phyloP scores from a whole-genome alignment of 2,329 filamentous ascomycete genomes.

The Cryphonectria nitschkei region DNA sequence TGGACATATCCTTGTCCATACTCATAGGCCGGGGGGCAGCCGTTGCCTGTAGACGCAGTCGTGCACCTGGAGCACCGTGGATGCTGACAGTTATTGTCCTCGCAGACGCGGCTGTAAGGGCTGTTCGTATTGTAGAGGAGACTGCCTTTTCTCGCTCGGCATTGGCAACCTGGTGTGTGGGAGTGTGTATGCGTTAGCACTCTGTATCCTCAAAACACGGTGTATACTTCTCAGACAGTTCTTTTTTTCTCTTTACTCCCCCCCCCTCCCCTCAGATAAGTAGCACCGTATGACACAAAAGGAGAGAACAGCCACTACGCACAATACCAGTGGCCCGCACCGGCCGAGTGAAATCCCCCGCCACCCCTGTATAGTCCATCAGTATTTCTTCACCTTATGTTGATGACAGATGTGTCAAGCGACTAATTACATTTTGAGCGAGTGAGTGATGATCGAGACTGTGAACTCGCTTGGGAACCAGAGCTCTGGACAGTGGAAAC shows the following conservation, averaged over 20 bases:
- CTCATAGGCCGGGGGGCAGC: background rate
- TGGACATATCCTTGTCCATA: background rate
- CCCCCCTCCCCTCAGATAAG: background rate
- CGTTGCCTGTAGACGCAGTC: background rate
- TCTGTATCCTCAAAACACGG: background rate
- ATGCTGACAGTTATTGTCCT: background rate
- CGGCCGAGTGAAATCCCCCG: background rate
- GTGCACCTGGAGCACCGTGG: background rate
- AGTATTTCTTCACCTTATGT: background rate
- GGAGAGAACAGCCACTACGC: background rate
- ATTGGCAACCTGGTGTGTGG: slow-evolving; percentile 2
- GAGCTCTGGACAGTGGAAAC: background rate
- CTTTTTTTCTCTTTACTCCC: background rate
- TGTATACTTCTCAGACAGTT: background rate
- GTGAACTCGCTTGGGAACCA: background rate
- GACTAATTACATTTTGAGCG: background rate
- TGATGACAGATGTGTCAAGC: background rate
- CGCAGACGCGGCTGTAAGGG: background rate
- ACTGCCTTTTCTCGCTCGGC: background rate
- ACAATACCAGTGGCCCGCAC: background rate
- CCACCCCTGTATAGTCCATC: background rate
- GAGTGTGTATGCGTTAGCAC: background rate
- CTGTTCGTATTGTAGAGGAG: background rate
- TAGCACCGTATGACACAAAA: background rate
- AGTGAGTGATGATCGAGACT: background rate